These are phyloP conservation scores for Parietaria judaica DNA, from an alignment of 306 rosid species.

Conservation along the genomic window DNA sequence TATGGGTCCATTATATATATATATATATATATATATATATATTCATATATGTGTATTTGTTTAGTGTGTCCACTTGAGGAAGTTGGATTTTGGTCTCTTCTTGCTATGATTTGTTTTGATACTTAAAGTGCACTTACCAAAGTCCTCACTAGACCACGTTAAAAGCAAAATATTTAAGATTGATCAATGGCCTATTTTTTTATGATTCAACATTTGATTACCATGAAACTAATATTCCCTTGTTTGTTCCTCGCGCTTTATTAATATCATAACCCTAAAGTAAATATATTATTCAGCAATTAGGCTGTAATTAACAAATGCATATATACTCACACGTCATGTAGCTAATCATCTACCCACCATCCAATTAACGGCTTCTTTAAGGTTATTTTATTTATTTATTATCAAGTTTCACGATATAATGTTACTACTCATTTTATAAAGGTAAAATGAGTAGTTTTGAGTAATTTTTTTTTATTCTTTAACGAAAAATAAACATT, in stretches of 20 bases:
- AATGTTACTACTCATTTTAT: too few relatives aligned
- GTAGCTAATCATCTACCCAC: background rate
- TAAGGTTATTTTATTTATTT: background rate
- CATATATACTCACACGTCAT: background rate
- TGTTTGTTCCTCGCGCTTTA: background rate
- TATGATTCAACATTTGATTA: background rate
- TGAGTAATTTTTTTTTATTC: too few relatives aligned
- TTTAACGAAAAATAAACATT: too few relatives aligned
- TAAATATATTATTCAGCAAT: background rate
- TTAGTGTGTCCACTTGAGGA: slow-evolving; percentile 8
- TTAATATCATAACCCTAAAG: background rate
- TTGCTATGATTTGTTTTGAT: background rate
- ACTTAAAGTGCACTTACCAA: background rate
- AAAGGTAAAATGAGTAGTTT: too few relatives aligned
- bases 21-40: background rate
- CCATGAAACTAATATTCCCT: background rate
- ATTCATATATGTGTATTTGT: background rate
- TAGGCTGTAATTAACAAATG: background rate
- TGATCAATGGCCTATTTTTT: background rate
- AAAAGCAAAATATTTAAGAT: background rate
- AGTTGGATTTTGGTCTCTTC: slow-evolving; percentile 1
- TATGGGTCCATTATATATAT: background rate
- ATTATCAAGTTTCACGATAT: too few relatives aligned
- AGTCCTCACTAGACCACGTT: background rate
- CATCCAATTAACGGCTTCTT: background rate